Base-by-base conservation (phyloP, 257 asterid genomes). In the Solanum neorickii region DNA sequence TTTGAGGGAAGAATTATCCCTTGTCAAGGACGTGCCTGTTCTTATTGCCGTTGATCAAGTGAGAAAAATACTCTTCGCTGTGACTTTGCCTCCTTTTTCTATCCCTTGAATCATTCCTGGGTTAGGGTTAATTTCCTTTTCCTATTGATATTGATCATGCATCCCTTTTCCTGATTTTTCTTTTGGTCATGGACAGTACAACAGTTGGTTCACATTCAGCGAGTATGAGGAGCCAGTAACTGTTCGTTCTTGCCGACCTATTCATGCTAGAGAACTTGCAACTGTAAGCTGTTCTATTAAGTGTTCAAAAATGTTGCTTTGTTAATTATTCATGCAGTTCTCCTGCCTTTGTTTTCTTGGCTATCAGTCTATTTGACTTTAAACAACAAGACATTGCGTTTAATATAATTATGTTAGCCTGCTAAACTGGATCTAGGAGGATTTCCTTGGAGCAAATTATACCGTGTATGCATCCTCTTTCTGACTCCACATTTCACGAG, bases 21-120 rank as follows among this genome's bases (percentile, higher is more conserved):
- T 92, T 89, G 98, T 97, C 87, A 92, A 94, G 27, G 93, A 94
- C 70, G 90, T 94, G 86, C 99, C 99, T 86, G 99, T 97, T 86
- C 98, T 97, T 89, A 86, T 96, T 87, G 99, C 99, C 60, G 91
- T 97, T 77, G 99, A 97, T 92, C 98, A 97, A 88, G 99, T 97
- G 88, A 94, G 97, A 82, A 78, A 80, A 16, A 37, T 89, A 86
- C 62, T 27, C 89, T 74, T 80, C 31, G 10, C 47, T 49, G 56
- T 6, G 23, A 27, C n/a, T 59, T 21, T 41, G 14, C 37, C 65
- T 82, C 74, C 33, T 83, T 49, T 47, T 75, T 74, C 70, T 83
- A 44, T 65, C 56, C 86, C 72, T 87, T 52, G 35, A 72, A 35
- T 65, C 35, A 31, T 20, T 86, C 69, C 80, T 47, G 73, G 59